Evolutionary conservation across 305 asterid species (phyloP).

Genomic region (Euphrasia arctica): DNA sequence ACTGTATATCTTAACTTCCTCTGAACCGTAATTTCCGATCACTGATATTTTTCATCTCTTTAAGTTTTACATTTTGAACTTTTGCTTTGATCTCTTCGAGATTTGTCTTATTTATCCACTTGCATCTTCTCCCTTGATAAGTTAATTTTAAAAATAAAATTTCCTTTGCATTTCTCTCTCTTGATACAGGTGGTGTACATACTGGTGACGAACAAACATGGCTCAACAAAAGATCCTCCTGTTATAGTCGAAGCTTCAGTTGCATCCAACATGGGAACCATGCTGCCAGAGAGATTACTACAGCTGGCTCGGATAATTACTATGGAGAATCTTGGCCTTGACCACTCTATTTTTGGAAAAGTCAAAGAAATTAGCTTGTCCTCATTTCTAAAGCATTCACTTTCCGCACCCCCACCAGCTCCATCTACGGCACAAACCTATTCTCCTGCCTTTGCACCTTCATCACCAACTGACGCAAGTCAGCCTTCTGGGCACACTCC

Average conservation of each 20-base stretch:
- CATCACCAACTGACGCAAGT: conserved; percentile 28
- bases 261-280: conserved; percentile 45
- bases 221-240: conserved; percentile 85
- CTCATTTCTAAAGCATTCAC: conserved; percentile 57
- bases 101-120: conserved; percentile 7
- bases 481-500: conserved; percentile 15
- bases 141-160: conserved; percentile 8
- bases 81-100: neutral
- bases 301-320: conserved; percentile 69
- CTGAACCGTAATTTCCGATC: neutral
- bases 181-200: conserved; percentile 55
- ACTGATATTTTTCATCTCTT: conserved; percentile 9
- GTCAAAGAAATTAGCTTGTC: conserved; percentile 82
- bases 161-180: conserved; percentile 5
- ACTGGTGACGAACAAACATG: conserved; percentile 62
- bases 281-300: conserved; percentile 60
- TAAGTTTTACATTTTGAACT: neutral
- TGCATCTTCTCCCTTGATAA: conserved; percentile 8
- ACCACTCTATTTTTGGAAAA: conserved; percentile 75
- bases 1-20: too few species aligned
- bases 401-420: conserved; percentile 38
- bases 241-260: conserved; percentile 76
- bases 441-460: conserved; percentile 36
- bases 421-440: too few species aligned
- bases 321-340: conserved; percentile 78